Percentiles rank a stretch among this genome's conserved stretches.
phyloP scores from a whole-genome alignment of 148 eudicot species.

The Cornus kousa region DNA sequence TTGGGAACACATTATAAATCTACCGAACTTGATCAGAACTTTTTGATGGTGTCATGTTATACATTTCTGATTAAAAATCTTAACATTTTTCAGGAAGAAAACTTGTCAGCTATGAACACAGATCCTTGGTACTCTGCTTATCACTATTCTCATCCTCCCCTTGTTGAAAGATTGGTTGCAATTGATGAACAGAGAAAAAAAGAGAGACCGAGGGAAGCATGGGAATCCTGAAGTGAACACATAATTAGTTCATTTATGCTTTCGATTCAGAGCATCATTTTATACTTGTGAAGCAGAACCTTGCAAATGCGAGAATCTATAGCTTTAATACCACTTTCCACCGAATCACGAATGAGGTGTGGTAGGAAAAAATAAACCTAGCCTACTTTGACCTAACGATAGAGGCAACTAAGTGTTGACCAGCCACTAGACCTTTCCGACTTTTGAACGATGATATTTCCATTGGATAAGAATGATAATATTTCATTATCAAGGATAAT shows the following conservation, averaged over 20 bases:
- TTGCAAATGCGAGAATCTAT: neutral
- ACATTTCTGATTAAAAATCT: neutral
- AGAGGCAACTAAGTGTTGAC: too few relatives aligned
- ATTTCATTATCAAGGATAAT: too few relatives aligned
- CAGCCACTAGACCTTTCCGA: too few relatives aligned
- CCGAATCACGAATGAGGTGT: too few relatives aligned
- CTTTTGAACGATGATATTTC: too few relatives aligned
- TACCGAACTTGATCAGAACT: too few relatives aligned
- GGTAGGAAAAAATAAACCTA: too few relatives aligned
- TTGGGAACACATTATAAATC: too few relatives aligned
- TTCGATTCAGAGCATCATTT: neutral
- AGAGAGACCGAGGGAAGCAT: conserved; percentile 36
- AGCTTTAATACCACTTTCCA: neutral
- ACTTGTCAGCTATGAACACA: conserved; percentile 92
- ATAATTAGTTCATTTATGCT: neutral
- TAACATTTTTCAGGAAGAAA: conserved; percentile 65
- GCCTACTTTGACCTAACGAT: too few relatives aligned
- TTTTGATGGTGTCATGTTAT: too few relatives aligned
- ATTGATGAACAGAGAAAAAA: conserved; percentile 71
- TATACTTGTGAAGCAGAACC: too few relatives aligned
- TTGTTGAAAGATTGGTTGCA: conserved; percentile 90
- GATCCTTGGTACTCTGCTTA: conserved; percentile 99
- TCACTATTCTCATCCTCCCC: conserved; percentile 96
- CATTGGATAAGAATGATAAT: too few relatives aligned
- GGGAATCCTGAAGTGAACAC: neutral